These are phyloP conservation scores for Claviceps digitariae DNA, from an alignment of 2,329 filamentous ascomycete species.

Conservation along the genomic window DNA sequence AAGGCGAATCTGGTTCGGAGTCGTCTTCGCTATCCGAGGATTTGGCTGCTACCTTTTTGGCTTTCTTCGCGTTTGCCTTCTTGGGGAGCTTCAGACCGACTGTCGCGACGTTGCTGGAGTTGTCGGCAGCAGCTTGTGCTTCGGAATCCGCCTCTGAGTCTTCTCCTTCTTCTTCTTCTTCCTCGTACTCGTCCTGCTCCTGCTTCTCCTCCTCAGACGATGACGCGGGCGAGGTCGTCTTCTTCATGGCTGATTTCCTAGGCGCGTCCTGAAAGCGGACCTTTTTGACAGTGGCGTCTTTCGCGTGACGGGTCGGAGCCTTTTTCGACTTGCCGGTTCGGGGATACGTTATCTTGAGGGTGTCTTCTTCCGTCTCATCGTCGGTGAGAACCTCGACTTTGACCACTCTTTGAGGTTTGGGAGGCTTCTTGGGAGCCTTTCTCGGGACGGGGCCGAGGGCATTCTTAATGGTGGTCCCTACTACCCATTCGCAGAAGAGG, in stretches of 20 bases:
- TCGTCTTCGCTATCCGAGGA: slow-evolving; percentile 15
- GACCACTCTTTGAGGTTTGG: slow-evolving; percentile 18
- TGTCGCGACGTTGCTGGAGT: slow-evolving; percentile 10
- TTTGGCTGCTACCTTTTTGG: slow-evolving; percentile 6
- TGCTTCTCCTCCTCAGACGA: neutral
- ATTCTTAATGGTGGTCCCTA: slow-evolving; percentile 22
- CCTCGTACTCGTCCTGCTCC: neutral
- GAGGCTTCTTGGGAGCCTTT: slow-evolving; percentile 13
- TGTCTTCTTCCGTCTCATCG: slow-evolving; percentile 36
- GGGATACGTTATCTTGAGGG: slow-evolving; percentile 34
- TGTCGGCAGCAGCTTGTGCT: slow-evolving; percentile 8
- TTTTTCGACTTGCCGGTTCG: slow-evolving; percentile 16
- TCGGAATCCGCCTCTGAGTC: slow-evolving; percentile 12
- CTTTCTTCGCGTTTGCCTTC: slow-evolving; percentile 10
- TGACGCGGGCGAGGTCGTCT: slow-evolving; percentile 10
- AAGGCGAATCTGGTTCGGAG: slow-evolving; percentile 21
- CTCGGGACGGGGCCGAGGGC: slow-evolving; percentile 15
- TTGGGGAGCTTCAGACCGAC: slow-evolving; percentile 6
- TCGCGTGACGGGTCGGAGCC: neutral
- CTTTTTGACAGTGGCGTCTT: slow-evolving; percentile 20
- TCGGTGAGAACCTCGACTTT: slow-evolving; percentile 34
- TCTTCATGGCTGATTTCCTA: slow-evolving; percentile 26
- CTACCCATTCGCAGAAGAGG: slow-evolving; percentile 27
- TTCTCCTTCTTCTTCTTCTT: neutral
- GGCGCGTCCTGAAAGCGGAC: slow-evolving; percentile 27